Conservation (phyloP, 2,329 filamentous ascomycete species). For the Colletotrichum tabaci region DNA sequence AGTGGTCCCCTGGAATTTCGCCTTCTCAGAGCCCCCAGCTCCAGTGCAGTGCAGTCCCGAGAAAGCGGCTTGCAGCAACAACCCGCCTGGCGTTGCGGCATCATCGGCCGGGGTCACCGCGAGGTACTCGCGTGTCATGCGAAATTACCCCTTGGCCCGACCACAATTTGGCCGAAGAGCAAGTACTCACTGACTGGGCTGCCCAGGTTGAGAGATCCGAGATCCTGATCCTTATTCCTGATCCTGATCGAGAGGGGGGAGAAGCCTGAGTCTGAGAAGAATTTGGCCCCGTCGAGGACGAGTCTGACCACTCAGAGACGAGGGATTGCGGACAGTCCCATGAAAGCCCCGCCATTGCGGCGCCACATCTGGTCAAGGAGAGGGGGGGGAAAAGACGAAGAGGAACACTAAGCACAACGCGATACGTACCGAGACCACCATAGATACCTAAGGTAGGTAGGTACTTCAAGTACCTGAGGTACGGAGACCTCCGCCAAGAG, state of each 20-base stretch:
- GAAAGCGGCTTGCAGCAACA: background rate
- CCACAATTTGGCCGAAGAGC: conserved; percentile 23
- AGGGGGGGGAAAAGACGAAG: background rate
- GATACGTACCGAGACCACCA: conserved; percentile 22
- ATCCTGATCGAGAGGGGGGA: conserved; percentile 26
- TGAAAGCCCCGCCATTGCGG: background rate
- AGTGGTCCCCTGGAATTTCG: conserved; percentile 8
- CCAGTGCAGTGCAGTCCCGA: background rate
- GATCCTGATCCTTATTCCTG: conserved; percentile 38
- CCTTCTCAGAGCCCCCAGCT: background rate
- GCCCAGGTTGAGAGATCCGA: conserved; percentile 34
- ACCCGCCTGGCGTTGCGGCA: background rate
- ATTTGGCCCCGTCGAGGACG: background rate
- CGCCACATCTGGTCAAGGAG: conserved; percentile 11
- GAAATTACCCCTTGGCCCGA: conserved; percentile 24
- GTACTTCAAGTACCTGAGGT: too few species aligned
- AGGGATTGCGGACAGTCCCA: background rate
- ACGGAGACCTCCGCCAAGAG: background rate
- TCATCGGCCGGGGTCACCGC: conserved; percentile 23
- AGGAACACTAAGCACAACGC: too few species aligned
- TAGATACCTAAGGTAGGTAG: too few species aligned
- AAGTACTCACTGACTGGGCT: conserved; percentile 13
- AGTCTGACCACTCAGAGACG: background rate
- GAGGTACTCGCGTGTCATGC: conserved; percentile 23
- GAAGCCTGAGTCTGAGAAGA: background rate